Evolutionary conservation across 2,329 filamentous ascomycete species (phyloP).

Genomic region (Fusarium staphyleae): DNA sequence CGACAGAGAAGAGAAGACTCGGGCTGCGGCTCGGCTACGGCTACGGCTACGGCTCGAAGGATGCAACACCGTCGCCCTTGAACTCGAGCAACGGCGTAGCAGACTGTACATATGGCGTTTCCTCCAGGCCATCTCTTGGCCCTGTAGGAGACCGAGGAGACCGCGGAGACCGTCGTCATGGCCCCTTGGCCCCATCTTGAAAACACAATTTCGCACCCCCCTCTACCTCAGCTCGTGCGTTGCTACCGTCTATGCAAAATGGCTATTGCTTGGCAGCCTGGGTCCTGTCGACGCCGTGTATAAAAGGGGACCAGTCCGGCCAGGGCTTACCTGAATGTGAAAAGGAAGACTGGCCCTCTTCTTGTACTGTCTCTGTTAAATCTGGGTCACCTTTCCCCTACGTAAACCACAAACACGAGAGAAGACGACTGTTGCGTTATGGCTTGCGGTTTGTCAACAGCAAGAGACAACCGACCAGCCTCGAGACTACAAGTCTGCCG

Average conservation of each 20-base stretch:
- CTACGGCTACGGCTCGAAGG: slow-evolving; percentile 14
- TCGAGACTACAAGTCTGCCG: slow-evolving; percentile 41
- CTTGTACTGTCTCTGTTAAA: neutral
- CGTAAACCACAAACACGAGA: slow-evolving; percentile 4
- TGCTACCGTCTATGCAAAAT: neutral
- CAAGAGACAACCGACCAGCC: slow-evolving; percentile 37
- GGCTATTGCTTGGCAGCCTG: slow-evolving; percentile 23
- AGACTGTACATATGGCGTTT: neutral
- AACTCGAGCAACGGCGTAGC: slow-evolving; percentile 1
- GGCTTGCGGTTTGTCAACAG: slow-evolving; percentile 39
- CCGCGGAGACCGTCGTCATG: slow-evolving; percentile 25
- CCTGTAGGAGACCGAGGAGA: neutral
- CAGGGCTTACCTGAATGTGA: slow-evolving; percentile 10
- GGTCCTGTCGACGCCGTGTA: slow-evolving; percentile 13
- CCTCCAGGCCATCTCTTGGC: neutral
- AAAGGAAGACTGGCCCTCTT: neutral
- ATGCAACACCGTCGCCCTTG: slow-evolving; percentile 1
- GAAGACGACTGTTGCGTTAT: slow-evolving; percentile 34
- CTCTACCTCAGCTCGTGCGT: slow-evolving; percentile 9
- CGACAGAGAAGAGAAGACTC: neutral
- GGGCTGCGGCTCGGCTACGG: slow-evolving; percentile 25
- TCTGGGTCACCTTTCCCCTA: slow-evolving; percentile 5
- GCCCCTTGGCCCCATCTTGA: slow-evolving; percentile 11
- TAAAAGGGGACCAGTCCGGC: slow-evolving; percentile 31
- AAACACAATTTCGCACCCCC: slow-evolving; percentile 29